Percentiles rank a stretch among this genome's conserved stretches.
Conservation (phyloP, 2,329 filamentous ascomycete species). For the Ambrosiella beaveri region DNA sequence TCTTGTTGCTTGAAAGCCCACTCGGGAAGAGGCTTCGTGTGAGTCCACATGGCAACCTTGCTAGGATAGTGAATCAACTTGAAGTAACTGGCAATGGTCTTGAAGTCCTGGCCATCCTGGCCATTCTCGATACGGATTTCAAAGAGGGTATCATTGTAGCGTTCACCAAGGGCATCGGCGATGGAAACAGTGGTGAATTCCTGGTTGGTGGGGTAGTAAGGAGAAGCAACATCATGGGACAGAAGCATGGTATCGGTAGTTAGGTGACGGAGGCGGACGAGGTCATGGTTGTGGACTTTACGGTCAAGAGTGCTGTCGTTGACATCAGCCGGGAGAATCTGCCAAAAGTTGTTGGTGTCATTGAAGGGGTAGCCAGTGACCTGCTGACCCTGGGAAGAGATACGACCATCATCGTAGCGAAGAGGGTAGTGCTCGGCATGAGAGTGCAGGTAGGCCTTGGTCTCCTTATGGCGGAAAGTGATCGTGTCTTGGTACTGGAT, state of each 20-base stretch:
- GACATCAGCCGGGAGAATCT: conserved; percentile 57
- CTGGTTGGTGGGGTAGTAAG: conserved; percentile 92
- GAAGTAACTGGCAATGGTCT: conserved; percentile 81
- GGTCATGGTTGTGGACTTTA: conserved; percentile 63
- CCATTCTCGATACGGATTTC: conserved; percentile 79
- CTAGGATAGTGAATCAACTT: conserved; percentile 88
- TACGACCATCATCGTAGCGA: conserved; percentile 89
- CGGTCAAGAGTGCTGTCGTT: conserved; percentile 31
- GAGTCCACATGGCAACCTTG: conserved; percentile 98
- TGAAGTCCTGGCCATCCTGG: conserved; percentile 69
- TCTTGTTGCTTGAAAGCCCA: conserved; percentile 97
- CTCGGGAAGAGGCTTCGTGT: conserved; percentile 83
- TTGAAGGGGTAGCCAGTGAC: conserved; percentile 97
- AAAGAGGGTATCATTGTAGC: conserved; percentile 80
- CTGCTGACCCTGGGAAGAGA: conserved; percentile 95
- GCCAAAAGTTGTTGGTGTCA: conserved; percentile 98
- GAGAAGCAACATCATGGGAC: conserved; percentile 92
- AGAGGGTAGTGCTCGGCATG: conserved; percentile 79
- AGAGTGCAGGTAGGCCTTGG: conserved; percentile 88
- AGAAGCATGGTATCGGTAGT: conserved; percentile 74
- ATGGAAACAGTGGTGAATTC: conserved; percentile 75
- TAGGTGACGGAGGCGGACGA: conserved; percentile 72
- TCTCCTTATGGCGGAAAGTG: conserved; percentile 88
- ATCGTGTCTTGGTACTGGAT: conserved; percentile 86
- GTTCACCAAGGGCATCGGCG: conserved; percentile 54